These are phyloP conservation scores for Fusarium sp. DNA, from an alignment of 2,329 filamentous ascomycete species.

Conservation along the genomic window DNA sequence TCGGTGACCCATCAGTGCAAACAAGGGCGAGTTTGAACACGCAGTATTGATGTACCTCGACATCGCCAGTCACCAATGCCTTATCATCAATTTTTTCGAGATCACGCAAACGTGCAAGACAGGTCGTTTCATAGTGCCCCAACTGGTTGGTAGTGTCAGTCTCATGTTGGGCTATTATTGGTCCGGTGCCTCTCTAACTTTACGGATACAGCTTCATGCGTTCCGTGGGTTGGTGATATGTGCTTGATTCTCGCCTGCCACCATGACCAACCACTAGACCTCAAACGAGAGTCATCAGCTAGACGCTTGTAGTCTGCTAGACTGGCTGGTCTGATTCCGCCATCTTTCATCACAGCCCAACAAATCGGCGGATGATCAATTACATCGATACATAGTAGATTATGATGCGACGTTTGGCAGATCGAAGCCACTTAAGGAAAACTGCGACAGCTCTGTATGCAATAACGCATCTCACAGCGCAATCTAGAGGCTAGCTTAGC, in stretches of 20 bases:
- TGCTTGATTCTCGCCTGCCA: constrained; percentile 31
- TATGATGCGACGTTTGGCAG: constrained; percentile 13
- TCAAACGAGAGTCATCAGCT: constrained; percentile 9
- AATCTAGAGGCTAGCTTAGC: neutral
- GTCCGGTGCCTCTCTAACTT: constrained; percentile 17
- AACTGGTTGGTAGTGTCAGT: constrained; percentile 23
- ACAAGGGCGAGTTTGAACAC: constrained; percentile 6
- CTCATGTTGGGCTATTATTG: constrained; percentile 20
- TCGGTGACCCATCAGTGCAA: constrained; percentile 11
- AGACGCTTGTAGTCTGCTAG: constrained; percentile 13
- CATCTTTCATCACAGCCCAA: constrained; percentile 1
- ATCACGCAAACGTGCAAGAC: constrained; percentile 13
- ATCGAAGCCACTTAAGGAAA: constrained; percentile 20
- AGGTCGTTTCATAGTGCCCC: constrained; percentile 32
- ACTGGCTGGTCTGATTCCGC: neutral
- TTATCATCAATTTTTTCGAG: constrained; percentile 9
- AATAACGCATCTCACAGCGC: constrained; percentile 3
- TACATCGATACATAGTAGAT: constrained; percentile 8
- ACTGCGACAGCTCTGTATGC: constrained; percentile 8
- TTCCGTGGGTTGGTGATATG: constrained; percentile 20
- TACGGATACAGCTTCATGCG: constrained; percentile 23
- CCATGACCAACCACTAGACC: constrained; percentile 26
- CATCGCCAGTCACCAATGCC: neutral
- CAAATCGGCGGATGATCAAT: constrained; percentile 28
- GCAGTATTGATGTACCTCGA: neutral